Evolutionary conservation across 768 basidiomycete species (phyloP).

Genomic region (Lyophyllum shimeji): DNA sequence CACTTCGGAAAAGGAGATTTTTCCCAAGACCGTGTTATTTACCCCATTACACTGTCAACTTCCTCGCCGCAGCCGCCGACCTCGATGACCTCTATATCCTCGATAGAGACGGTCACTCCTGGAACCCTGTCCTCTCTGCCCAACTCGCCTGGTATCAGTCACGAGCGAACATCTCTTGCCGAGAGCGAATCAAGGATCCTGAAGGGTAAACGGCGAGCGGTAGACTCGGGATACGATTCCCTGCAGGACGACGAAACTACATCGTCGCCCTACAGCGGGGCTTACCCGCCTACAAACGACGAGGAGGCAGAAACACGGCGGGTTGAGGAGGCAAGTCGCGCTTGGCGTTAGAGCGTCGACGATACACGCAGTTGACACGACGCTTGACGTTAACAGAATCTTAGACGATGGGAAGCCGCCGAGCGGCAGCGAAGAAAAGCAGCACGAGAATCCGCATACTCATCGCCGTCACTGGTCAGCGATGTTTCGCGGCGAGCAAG

Average conservation of each 20-base stretch:
- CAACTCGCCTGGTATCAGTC: constrained; percentile 33
- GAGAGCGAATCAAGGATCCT: constrained; percentile 21
- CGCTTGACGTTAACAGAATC: constrained; percentile 47
- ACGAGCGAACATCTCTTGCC: constrained; percentile 29
- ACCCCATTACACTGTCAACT: too few relatives aligned
- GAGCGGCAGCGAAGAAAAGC: constrained; percentile 76
- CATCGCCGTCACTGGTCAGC: constrained; percentile 48
- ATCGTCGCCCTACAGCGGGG: constrained; percentile 15
- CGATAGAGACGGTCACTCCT: constrained; percentile 17
- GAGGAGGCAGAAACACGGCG: constrained; percentile 66
- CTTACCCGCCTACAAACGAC: constrained; percentile 70
- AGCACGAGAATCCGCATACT: constrained; percentile 52
- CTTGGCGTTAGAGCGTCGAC: too few relatives aligned
- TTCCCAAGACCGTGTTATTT: background rate
- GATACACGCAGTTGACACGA: constrained; percentile 6
- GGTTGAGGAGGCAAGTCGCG: constrained; percentile 62
- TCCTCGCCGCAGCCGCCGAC: background rate
- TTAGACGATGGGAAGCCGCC: constrained; percentile 74
- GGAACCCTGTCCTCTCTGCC: constrained; percentile 31
- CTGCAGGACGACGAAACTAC: constrained; percentile 19
- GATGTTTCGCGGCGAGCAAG: constrained; percentile 61
- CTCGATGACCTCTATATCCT: constrained; percentile 21
- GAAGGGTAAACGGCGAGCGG: constrained; percentile 25
- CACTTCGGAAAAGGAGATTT: background rate
- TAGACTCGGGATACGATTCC: constrained; percentile 22